phyloP scores from a whole-genome alignment of 495 filamentous ascomycete species.

The Aspergillus bridgeri region DNA sequence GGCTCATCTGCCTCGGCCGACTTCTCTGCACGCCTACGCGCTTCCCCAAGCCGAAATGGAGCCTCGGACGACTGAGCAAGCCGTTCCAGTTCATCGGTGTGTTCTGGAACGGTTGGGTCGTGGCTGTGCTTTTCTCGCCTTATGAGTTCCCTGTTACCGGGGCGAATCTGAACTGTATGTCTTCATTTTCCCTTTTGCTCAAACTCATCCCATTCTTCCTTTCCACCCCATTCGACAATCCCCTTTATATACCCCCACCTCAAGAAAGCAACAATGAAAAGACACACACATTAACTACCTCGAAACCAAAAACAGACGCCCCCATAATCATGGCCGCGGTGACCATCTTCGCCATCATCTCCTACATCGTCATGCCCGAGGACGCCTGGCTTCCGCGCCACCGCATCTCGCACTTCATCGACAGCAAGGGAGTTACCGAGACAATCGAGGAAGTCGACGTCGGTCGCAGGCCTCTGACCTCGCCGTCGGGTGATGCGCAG shows the following conservation, averaged over 20 bases:
- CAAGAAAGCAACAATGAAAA: too few relatives aligned
- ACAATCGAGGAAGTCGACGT: slow-evolving; percentile 17
- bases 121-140: slow-evolving; percentile 47
- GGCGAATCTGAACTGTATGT: slow-evolving; percentile 45
- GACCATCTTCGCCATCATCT: slow-evolving; percentile 44
- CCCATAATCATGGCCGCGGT: slow-evolving; percentile 50
- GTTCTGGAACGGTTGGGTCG: slow-evolving; percentile 51
- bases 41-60: slow-evolving; percentile 47
- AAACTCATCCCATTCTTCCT: background rate
- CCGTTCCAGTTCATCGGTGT: slow-evolving; percentile 49
- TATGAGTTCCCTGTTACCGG: slow-evolving; percentile 44
- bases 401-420: slow-evolving; percentile 44
- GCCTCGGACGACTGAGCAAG: slow-evolving; percentile 40
- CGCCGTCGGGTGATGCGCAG: background rate
- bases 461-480: background rate
- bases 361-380: slow-evolving; percentile 48
- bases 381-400: slow-evolving; percentile 42
- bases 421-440: slow-evolving; percentile 40
- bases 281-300: background rate
- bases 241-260: background rate
- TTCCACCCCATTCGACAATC: background rate
- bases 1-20: slow-evolving; percentile 51
- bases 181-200: background rate
- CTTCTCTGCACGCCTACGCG: slow-evolving; percentile 44
- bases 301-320: slow-evolving; percentile 29